Evolutionary conservation across 2,329 filamentous ascomycete species (phyloP).

Genomic region (Cyphellophora attinorum): DNA sequence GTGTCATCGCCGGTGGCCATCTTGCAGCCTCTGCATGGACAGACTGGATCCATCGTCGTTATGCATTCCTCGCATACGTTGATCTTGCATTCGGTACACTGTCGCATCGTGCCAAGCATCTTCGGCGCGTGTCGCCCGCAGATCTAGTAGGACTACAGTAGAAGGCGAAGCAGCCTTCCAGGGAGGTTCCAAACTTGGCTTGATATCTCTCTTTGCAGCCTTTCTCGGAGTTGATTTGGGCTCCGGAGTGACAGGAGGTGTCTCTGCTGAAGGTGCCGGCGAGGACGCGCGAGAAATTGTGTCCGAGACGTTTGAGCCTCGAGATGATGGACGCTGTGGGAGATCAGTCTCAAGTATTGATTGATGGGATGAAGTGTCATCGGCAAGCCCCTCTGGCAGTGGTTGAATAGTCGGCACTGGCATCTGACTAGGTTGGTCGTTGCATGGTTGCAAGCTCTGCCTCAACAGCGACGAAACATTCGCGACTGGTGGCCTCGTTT

Average conservation of each 20-base stretch:
- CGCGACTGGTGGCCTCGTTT: not conserved
- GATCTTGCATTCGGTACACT: slow-evolving; percentile 36
- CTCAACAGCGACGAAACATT: too few relatives aligned
- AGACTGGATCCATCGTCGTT: slow-evolving; percentile 14
- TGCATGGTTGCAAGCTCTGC: too few relatives aligned
- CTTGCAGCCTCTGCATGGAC: slow-evolving; percentile 17
- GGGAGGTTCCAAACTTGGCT: not conserved
- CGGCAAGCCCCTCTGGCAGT: too few relatives aligned
- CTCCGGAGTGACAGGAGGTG: slow-evolving; percentile 30
- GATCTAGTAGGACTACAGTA: slow-evolving; percentile 35
- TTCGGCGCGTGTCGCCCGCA: slow-evolving; percentile 34
- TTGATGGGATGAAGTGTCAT: too few relatives aligned
- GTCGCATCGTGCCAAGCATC: slow-evolving; percentile 33
- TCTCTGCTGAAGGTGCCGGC: slow-evolving; percentile 28
- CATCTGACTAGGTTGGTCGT: too few relatives aligned
- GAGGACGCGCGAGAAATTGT: slow-evolving; percentile 28
- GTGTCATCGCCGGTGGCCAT: slow-evolving; percentile 5
- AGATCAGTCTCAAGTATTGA: too few relatives aligned
- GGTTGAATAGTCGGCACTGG: too few relatives aligned
- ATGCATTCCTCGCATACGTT: slow-evolving; percentile 37
- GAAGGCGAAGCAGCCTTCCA: slow-evolving; percentile 40
- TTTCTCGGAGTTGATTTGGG: slow-evolving; percentile 25
- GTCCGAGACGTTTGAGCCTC: slow-evolving; percentile 22
- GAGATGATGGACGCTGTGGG: too few relatives aligned
- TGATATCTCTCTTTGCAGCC: not conserved